Evolutionary conservation across 192 early-diverging fungal species (phyloP), one percentile per base, ranked within the genome.

Genomic region (Umbelopsis sp.): DNA sequence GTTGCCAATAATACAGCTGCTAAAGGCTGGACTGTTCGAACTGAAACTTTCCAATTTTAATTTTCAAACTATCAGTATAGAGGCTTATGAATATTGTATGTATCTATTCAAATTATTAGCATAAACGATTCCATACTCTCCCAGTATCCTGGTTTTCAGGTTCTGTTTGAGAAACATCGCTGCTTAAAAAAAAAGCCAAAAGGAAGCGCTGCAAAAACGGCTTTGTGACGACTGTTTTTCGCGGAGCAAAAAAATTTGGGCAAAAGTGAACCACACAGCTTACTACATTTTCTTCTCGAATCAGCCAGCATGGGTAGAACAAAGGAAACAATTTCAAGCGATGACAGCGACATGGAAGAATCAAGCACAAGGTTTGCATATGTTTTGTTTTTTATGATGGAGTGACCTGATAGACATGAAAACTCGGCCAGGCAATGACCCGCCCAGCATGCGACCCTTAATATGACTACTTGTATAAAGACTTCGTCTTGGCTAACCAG

Each of bases 31-130:
- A 68, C 68, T 31, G 56, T 70, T 52, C 76, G 78, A 51, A 34
- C 53, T 21, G 82, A 83, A 74, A 83, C 77, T 31, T 83, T 81
- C 52, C 80, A 81, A 32, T 77, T 83, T 44, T 83, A 74, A 62
- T 41, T 41, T 41, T 6, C 38, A 41, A 11, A 41, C 12, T 41
- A 41, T 41, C 5, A 11, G 12, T 11, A 41, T 41, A 41, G 38
- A 41, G 38, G 38, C 38, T 41, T 41, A 41, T 41, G 38, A 41
- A 41, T 41, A 41, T 41, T 41, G 38, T 41, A 11, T 41, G 1
- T 41, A 41, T 41, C 38, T 11, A 41, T 41, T 41, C 38, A 41
- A 41, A 4, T 41, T 41, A 0, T 1, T 41, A 41, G 38, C 38
- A 41, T 41, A 41, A 41, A 41, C 8, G 12, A 11, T 41, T 11